phyloP scores from a whole-genome alignment of 2,329 filamentous ascomycete species.

The Xylariaceae sp. region DNA sequence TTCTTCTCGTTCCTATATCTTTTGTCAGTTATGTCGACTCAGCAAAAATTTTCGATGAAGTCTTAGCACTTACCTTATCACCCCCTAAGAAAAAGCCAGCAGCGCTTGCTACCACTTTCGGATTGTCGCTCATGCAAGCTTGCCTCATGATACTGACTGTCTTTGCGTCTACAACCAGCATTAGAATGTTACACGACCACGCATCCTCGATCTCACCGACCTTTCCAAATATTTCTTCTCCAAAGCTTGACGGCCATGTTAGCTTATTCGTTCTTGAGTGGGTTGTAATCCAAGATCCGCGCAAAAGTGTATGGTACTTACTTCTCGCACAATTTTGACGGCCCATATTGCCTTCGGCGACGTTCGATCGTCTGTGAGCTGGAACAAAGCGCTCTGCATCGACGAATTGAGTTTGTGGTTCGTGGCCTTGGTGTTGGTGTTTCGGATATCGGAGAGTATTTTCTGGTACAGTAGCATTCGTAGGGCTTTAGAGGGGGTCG shows the following conservation, averaged over 20 bases:
- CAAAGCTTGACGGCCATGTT: slow-evolving; percentile 58
- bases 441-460: slow-evolving; percentile 85
- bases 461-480: slow-evolving; percentile 76
- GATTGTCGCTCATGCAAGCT: slow-evolving; percentile 80
- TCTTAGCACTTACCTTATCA: not conserved
- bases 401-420: slow-evolving; percentile 93
- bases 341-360: slow-evolving; percentile 92
- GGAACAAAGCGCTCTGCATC: slow-evolving; percentile 89
- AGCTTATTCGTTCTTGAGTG: no score
- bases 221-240: slow-evolving; percentile 91
- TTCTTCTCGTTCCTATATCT: slow-evolving; percentile 89
- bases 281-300: no score
- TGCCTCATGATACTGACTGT: slow-evolving; percentile 99
- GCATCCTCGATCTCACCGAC: no score
- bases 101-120: slow-evolving; percentile 84
- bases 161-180: slow-evolving; percentile 59
- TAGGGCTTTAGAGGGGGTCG: slow-evolving; percentile 88
- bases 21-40: no score
- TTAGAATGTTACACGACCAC: no score
- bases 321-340: slow-evolving; percentile 79
- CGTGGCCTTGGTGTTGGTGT: slow-evolving; percentile 78
- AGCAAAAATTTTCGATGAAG: no score
- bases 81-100: slow-evolving; percentile 94
- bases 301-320: no score
- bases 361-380: slow-evolving; percentile 79